Conservation (phyloP, 192 early-diverging fungal species). For the Gamsiella multidivaricata region DNA sequence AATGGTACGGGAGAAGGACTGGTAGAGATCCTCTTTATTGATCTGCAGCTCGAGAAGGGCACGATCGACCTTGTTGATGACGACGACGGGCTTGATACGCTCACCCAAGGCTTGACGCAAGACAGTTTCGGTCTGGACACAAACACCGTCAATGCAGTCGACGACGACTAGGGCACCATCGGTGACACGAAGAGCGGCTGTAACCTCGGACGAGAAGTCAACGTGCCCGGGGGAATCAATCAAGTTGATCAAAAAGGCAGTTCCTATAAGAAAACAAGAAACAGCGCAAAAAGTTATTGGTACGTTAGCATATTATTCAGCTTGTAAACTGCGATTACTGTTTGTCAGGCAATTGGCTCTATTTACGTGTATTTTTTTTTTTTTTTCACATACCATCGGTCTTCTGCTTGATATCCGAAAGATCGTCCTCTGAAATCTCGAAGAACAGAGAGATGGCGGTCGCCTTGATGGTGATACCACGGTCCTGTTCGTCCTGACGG, state of each 20-base stretch:
- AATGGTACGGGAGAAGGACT: slow-evolving; percentile 91
- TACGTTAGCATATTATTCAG: too few relatives aligned
- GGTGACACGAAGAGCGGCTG: slow-evolving; percentile 98
- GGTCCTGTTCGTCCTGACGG: slow-evolving; percentile 97
- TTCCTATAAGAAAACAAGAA: slow-evolving; percentile 53
- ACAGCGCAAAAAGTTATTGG: too few relatives aligned
- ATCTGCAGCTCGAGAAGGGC: slow-evolving; percentile 96
- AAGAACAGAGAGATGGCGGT: slow-evolving; percentile 99
- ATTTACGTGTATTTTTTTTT: background rate
- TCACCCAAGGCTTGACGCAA: slow-evolving; percentile 97
- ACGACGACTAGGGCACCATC: slow-evolving; percentile 99
- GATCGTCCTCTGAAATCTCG: slow-evolving; percentile 86
- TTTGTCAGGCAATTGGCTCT: too few relatives aligned
- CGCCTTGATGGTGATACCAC: slow-evolving; percentile 99
- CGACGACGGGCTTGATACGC: slow-evolving; percentile 96
- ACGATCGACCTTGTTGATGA: slow-evolving; percentile 99
- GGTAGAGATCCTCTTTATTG: slow-evolving; percentile 95
- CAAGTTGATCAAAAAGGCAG: slow-evolving; percentile 98
- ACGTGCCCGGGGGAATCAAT: slow-evolving; percentile 99
- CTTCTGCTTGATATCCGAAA: slow-evolving; percentile 90
- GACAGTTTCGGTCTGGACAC: slow-evolving; percentile 99
- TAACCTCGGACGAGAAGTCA: slow-evolving; percentile 99
- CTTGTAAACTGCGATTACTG: too few relatives aligned
- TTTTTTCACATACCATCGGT: slow-evolving; percentile 68
- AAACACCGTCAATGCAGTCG: slow-evolving; percentile 98